These are phyloP conservation scores for Trichoderma sp. DNA, from an alignment of 2,329 filamentous ascomycete genomes.

Conservation along the genomic window DNA sequence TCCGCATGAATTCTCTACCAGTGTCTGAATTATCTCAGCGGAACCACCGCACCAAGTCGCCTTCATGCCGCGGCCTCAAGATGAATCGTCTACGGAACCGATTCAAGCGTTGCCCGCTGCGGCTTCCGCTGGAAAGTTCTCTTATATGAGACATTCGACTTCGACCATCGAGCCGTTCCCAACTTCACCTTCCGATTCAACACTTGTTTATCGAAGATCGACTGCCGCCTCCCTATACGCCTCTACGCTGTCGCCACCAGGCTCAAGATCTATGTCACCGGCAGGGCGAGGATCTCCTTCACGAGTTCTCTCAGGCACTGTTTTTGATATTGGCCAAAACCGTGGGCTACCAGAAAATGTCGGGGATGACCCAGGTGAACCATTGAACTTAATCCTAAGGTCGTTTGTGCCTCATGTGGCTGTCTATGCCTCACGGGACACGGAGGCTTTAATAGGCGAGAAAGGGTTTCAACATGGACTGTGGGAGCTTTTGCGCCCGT, in stretches of 20 bases:
- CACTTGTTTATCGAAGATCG: slow-evolving; percentile 51
- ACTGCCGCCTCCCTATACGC: slow-evolving; percentile 62
- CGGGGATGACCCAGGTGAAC: slow-evolving; percentile 50
- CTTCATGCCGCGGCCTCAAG: slow-evolving; percentile 69
- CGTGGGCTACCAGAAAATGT: slow-evolving; percentile 45
- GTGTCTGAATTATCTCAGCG: slow-evolving; percentile 18
- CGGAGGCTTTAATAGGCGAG: slow-evolving; percentile 71
- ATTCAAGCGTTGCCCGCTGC: slow-evolving; percentile 68
- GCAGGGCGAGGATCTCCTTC: slow-evolving; percentile 58
- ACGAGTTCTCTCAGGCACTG: slow-evolving; percentile 55
- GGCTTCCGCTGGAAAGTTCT: slow-evolving; percentile 55
- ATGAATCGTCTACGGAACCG: slow-evolving; percentile 61
- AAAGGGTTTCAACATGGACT: slow-evolving; percentile 85
- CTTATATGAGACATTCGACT: slow-evolving; percentile 60
- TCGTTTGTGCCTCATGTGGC: slow-evolving; percentile 88
- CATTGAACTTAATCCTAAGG: slow-evolving; percentile 67
- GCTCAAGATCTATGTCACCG: slow-evolving; percentile 66
- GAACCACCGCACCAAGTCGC: slow-evolving; percentile 29
- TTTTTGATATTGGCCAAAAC: slow-evolving; percentile 49
- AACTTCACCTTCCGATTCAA: slow-evolving; percentile 51
- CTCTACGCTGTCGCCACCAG: slow-evolving; percentile 64
- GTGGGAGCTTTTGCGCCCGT: slow-evolving; percentile 82
- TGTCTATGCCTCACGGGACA: slow-evolving; percentile 82
- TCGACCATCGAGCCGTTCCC: slow-evolving; percentile 48
- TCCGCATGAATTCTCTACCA: slow-evolving; percentile 22